Conservation (phyloP, 2,329 filamentous ascomycete genomes). For the Dactylellina cionopaga region DNA sequence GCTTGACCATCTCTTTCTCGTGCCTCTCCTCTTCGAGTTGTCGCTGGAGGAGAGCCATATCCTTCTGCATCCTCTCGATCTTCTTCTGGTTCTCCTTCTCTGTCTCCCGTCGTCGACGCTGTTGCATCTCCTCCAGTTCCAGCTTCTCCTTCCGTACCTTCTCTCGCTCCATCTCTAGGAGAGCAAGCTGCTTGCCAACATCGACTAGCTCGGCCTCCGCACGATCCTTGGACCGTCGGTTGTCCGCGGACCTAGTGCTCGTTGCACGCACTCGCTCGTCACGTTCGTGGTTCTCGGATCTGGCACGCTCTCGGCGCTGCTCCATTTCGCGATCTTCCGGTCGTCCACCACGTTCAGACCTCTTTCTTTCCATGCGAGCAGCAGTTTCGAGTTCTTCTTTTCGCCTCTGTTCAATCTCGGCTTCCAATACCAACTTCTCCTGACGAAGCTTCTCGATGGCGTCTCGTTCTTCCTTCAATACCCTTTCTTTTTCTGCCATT, state of each 20-base stretch:
- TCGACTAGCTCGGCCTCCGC: conserved; percentile 49
- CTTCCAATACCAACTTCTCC: conserved; percentile 34
- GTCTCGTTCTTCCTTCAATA: conserved; percentile 23
- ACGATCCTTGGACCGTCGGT: conserved; percentile 45
- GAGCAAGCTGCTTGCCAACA: conserved; percentile 47
- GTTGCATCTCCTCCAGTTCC: conserved; percentile 40
- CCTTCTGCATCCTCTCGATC: conserved; percentile 46
- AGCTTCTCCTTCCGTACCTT: conserved; percentile 46
- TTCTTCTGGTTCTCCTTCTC: conserved; percentile 51
- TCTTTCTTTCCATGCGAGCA: conserved; percentile 46
- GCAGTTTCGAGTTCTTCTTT: conserved; percentile 43
- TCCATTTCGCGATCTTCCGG: conserved; percentile 29
- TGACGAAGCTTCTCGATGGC: conserved; percentile 43
- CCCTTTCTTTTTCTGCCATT: conserved; percentile 38
- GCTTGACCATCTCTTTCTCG: conserved; percentile 45
- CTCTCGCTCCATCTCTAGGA: conserved; percentile 48
- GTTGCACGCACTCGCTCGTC: conserved; percentile 33
- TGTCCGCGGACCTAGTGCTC: conserved; percentile 48
- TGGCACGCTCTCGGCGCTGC: conserved; percentile 29
- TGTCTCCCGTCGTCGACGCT: conserved; percentile 31
- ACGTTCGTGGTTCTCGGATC: conserved; percentile 34
- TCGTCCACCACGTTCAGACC: conserved; percentile 42
- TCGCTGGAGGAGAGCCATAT: conserved; percentile 35
- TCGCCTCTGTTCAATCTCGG: conserved; percentile 30
- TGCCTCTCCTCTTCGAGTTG: conserved; percentile 44